phyloP scores from a whole-genome alignment of 345 rosid genomes.

The Balakata baccata region DNA sequence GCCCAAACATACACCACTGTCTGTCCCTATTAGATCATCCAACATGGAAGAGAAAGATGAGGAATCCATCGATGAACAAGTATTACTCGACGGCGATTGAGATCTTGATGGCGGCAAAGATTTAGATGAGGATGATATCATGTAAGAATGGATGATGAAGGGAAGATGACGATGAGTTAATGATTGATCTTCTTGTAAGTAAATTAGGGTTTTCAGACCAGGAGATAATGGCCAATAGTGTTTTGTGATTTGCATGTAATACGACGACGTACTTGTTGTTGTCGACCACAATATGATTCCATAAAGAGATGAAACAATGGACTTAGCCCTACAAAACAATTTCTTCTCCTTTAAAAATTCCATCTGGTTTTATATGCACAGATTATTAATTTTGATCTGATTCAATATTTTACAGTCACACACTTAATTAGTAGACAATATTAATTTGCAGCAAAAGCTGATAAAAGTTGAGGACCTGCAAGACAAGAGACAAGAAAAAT shows the following conservation, averaged over 20 bases:
- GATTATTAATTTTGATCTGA: too few relatives aligned
- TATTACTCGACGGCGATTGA: neutral
- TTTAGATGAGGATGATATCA: neutral
- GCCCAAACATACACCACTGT: slow-evolving; percentile 35
- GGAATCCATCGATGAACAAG: slow-evolving; percentile 7
- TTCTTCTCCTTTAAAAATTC: neutral
- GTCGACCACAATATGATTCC: slow-evolving; percentile 17
- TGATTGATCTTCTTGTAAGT: neutral
- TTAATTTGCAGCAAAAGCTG: too few relatives aligned
- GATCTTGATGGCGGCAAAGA: neutral
- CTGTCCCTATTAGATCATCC: slow-evolving; percentile 42
- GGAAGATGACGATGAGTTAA: slow-evolving; percentile 5
- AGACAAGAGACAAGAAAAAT: neutral
- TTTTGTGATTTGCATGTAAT: slow-evolving; percentile 21
- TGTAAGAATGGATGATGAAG: slow-evolving; percentile 19
- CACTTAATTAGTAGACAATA: too few relatives aligned
- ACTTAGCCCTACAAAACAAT: slow-evolving; percentile 21
- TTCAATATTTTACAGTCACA: too few relatives aligned
- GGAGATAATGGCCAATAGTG: neutral
- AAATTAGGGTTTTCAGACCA: slow-evolving; percentile 37
- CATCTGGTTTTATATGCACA: neutral
- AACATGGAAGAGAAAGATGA: slow-evolving; percentile 14
- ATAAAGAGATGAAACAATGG: slow-evolving; percentile 21
- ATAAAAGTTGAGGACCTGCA: neutral
- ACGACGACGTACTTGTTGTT: neutral